These are phyloP conservation scores for Colletotrichum sp. DNA, from an alignment of 2,329 filamentous ascomycete genomes.

Conservation along the genomic window DNA sequence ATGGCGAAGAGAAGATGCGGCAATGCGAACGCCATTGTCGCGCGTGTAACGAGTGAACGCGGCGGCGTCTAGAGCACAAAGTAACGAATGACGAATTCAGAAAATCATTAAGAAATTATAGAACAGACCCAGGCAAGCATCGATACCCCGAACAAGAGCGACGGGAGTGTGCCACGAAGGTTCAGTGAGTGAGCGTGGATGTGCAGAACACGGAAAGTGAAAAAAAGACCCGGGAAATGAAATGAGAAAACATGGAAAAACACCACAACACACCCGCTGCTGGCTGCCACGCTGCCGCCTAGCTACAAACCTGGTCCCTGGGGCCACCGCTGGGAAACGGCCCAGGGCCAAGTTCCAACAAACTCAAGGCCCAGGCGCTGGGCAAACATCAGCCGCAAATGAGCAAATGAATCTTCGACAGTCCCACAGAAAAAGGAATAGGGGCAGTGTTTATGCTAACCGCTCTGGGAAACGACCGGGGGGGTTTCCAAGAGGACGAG, in stretches of 20 bases:
- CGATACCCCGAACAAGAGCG: neutral
- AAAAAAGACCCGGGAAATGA: neutral
- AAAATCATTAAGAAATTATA: neutral
- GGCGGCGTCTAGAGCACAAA: neutral
- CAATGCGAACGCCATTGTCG: neutral
- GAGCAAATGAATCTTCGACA: conserved; percentile 5
- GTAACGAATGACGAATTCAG: neutral
- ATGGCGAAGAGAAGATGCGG: neutral
- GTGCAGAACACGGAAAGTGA: neutral
- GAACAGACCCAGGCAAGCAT: neutral
- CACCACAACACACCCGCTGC: neutral
- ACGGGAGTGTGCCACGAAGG: neutral
- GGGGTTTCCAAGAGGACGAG: neutral
- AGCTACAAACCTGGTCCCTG: neutral
- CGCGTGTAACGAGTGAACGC: neutral
- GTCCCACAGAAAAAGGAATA: neutral
- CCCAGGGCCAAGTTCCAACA: neutral
- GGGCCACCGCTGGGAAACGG: neutral
- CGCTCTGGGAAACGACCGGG: neutral
- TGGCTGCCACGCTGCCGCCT: neutral
- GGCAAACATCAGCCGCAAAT: neutral
- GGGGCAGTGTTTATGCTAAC: neutral
- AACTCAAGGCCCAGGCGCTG: neutral
- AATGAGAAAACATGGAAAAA: neutral
- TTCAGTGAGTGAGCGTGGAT: neutral